Percentiles rank a stretch among this genome's conserved stretches.
Conservation (phyloP, 176 grass and related monocot species). For the Puccinellia tenuiflora region DNA sequence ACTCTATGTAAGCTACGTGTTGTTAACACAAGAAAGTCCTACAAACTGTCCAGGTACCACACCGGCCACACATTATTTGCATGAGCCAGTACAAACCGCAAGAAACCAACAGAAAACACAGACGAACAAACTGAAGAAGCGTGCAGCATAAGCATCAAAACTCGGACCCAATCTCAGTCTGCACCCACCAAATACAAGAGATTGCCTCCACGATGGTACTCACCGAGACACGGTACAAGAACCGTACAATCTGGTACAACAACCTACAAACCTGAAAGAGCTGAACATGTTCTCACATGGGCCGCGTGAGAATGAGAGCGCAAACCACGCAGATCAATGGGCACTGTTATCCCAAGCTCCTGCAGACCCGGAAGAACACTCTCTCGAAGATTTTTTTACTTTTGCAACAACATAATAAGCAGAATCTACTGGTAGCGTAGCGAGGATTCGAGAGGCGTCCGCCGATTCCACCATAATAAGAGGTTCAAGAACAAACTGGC, state of each 20-base stretch:
- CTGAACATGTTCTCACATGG: neutral
- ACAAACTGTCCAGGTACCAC: slow-evolving; percentile 6
- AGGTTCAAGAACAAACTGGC: slow-evolving; percentile 12
- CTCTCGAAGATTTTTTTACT: too few species aligned
- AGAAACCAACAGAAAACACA: slow-evolving; percentile 28
- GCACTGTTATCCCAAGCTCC: neutral
- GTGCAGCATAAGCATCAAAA: slow-evolving; percentile 9
- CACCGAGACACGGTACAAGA: slow-evolving; percentile 1
- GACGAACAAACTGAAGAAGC: slow-evolving; percentile 5
- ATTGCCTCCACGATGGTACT: neutral
- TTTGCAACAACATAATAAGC: too few species aligned
- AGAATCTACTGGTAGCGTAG: neutral
- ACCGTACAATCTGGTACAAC: neutral
- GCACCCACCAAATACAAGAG: slow-evolving; percentile 12
- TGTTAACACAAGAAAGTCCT: slow-evolving; percentile 5
- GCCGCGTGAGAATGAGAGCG: neutral
- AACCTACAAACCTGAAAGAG: slow-evolving; percentile 7
- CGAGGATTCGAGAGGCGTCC: neutral
- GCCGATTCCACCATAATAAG: neutral
- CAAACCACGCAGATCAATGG: neutral
- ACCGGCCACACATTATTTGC: slow-evolving; percentile 35
- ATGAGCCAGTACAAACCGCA: slow-evolving; percentile 28
- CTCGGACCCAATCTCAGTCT: neutral
- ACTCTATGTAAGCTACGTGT: neutral
- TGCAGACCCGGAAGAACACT: neutral